Conservation (phyloP, 2,329 filamentous ascomycete species). For the Pestalotiopsis fici region DNA sequence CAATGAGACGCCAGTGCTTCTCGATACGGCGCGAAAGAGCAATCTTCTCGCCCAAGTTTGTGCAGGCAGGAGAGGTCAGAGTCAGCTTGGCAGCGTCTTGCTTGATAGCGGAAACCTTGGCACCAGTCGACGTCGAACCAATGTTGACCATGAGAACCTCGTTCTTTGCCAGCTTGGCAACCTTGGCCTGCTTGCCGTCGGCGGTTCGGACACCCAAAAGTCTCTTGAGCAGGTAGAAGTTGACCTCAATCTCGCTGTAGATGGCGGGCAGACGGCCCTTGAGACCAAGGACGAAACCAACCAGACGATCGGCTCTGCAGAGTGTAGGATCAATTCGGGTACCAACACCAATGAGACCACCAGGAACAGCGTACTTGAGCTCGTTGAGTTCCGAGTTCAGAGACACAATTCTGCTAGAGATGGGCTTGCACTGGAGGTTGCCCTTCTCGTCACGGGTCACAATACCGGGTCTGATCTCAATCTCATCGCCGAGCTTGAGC, state of each 20-base stretch:
- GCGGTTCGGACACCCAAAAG: slow-evolving; percentile 96
- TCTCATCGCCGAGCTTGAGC: slow-evolving; percentile 94
- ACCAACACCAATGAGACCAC: slow-evolving; percentile 96
- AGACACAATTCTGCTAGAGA: slow-evolving; percentile 92
- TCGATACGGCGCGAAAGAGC: slow-evolving; percentile 95
- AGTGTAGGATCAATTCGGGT: slow-evolving; percentile 97
- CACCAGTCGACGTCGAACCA: slow-evolving; percentile 93
- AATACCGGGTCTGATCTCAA: slow-evolving; percentile 98
- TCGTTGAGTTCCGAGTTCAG: slow-evolving; percentile 98
- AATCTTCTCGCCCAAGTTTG: slow-evolving; percentile 97
- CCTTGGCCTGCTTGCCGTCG: slow-evolving; percentile 99
- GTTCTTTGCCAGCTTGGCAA: slow-evolving; percentile 96
- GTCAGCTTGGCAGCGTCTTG: slow-evolving; percentile 95
- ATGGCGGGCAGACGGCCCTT: slow-evolving; percentile 93
- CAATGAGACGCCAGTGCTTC: slow-evolving; percentile 97
- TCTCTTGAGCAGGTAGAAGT: slow-evolving; percentile 96
- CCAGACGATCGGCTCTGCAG: slow-evolving; percentile 97
- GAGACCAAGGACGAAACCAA: slow-evolving; percentile 95
- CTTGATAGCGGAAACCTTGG: slow-evolving; percentile 96
- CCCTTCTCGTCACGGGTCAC: slow-evolving; percentile 93
- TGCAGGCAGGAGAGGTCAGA: slow-evolving; percentile 92
- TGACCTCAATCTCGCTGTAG: slow-evolving; percentile 97
- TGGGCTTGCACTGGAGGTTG: slow-evolving; percentile 93
- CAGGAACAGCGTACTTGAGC: slow-evolving; percentile 96
- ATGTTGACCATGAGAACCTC: slow-evolving; percentile 99